Conservation (phyloP, 768 basidiomycete species). For the Suillus brevipes region DNA sequence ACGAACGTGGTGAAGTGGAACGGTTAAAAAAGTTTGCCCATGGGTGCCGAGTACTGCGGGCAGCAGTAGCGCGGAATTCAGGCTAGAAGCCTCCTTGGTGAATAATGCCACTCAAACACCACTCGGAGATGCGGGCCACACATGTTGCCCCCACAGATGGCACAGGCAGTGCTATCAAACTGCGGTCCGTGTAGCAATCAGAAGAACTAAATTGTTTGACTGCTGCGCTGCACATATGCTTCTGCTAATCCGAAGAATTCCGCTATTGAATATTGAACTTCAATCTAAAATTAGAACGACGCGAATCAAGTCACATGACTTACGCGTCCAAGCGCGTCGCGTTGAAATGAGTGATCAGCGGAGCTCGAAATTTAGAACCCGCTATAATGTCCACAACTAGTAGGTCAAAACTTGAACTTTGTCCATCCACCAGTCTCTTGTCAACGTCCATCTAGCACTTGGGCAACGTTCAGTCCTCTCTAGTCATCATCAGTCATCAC, state of each 20-base stretch:
- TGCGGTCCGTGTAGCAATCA: neutral
- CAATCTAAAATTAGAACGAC: neutral
- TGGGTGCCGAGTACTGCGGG: neutral
- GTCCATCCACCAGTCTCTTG: neutral
- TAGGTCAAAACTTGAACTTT: constrained; percentile 7
- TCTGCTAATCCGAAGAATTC: neutral
- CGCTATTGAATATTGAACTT: too few relatives aligned
- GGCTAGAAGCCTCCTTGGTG: too few relatives aligned
- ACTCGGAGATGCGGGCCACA: neutral
- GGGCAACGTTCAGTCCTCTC: neutral
- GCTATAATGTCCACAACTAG: constrained; percentile 14
- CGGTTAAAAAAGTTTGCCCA: neutral
- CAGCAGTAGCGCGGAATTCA: neutral
- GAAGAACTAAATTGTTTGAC: neutral
- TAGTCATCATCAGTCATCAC: neutral
- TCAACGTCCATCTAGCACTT: neutral
- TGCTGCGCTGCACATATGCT: neutral
- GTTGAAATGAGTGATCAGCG: constrained; percentile 24
- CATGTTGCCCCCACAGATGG: neutral
- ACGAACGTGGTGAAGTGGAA: neutral
- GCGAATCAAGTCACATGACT: constrained; percentile 17
- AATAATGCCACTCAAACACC: neutral
- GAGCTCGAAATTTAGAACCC: constrained; percentile 24
- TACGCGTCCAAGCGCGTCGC: constrained; percentile 17
- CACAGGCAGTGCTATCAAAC: neutral